Evolutionary conservation across 2,329 filamentous ascomycete species (phyloP).

Genomic region (Hymenoscyphus linearis): DNA sequence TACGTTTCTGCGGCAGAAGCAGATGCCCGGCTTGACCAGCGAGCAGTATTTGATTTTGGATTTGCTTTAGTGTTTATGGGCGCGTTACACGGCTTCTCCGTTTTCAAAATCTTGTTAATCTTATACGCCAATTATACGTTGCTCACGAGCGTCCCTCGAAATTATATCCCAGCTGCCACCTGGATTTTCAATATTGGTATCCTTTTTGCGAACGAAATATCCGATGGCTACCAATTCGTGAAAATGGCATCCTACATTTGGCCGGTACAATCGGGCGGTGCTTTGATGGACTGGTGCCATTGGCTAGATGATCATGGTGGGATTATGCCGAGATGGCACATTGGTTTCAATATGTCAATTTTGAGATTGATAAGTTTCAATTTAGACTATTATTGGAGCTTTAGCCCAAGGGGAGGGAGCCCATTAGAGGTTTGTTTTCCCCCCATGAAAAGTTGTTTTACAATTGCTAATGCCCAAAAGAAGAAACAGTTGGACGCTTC

Average conservation of each 20-base stretch:
- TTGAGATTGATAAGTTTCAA: constrained; percentile 94
- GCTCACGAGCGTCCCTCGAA: constrained; percentile 64
- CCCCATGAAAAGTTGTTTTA: neutral
- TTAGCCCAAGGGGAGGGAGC: constrained; percentile 56
- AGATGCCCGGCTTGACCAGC: constrained; percentile 57
- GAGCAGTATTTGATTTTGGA: constrained; percentile 73
- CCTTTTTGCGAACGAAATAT: constrained; percentile 86
- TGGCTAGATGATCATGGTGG: constrained; percentile 77
- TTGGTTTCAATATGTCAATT: constrained; percentile 96
- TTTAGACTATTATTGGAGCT: constrained; percentile 91
- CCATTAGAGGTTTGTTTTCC: constrained; percentile 69
- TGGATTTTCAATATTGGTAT: constrained; percentile 87
- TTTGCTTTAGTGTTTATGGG: constrained; percentile 78
- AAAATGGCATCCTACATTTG: constrained; percentile 52
- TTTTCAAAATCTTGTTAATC: constrained; percentile 75
- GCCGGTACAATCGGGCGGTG: constrained; percentile 13
- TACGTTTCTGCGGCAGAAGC: constrained; percentile 40
- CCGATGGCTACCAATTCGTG: constrained; percentile 68
- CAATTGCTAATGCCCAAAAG: constrained; percentile 65
- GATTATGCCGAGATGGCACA: constrained; percentile 85
- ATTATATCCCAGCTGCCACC: constrained; percentile 67
- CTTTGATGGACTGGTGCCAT: constrained; percentile 47
- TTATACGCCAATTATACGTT: constrained; percentile 78
- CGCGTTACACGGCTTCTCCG: constrained; percentile 79
- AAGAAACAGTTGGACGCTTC: constrained; percentile 94